Evolutionary conservation across 2,329 filamentous ascomycete species (phyloP).

Genomic region (Sphaceloma murrayae): DNA sequence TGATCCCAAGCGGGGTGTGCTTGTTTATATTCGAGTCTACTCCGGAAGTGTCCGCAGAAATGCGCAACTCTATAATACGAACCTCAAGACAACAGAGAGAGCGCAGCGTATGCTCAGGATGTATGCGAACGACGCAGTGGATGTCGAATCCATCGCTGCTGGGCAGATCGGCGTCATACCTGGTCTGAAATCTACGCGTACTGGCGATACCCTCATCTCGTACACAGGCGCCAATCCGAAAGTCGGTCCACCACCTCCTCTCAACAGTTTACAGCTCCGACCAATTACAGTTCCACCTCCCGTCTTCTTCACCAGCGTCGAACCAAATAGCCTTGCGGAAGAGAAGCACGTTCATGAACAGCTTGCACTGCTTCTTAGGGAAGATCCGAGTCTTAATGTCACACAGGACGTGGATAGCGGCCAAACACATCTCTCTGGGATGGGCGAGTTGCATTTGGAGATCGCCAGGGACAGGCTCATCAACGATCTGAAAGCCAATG

Average conservation of each 20-base stretch:
- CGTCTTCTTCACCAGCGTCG: conserved; percentile 92
- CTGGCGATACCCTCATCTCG: conserved; percentile 81
- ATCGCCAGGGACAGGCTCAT: conserved; percentile 82
- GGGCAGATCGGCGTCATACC: conserved; percentile 93
- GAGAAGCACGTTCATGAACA: conserved; percentile 70
- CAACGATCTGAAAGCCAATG: conserved; percentile 80
- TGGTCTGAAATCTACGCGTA: conserved; percentile 82
- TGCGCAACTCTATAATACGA: conserved; percentile 75
- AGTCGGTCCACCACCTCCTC: conserved; percentile 54
- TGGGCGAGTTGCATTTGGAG: conserved; percentile 93
- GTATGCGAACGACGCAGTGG: conserved; percentile 77
- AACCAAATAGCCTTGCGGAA: conserved; percentile 66
- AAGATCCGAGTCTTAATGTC: conserved; percentile 86
- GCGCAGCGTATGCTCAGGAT: conserved; percentile 78
- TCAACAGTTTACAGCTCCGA: conserved; percentile 70
- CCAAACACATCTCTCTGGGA: conserved; percentile 85
- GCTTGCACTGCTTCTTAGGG: conserved; percentile 67
- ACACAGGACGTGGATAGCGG: conserved; percentile 80
- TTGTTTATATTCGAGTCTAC: conserved; percentile 90
- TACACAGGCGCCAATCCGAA: conserved; percentile 54
- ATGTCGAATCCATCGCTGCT: conserved; percentile 67
- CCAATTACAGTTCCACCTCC: conserved; percentile 85
- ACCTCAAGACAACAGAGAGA: conserved; percentile 66
- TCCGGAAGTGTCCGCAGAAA: conserved; percentile 69
- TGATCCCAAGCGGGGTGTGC: conserved; percentile 71